Percentiles rank a stretch among this genome's conserved stretches.
phyloP scores from a whole-genome alignment of 1,139 yeast species.

The Suhomyces coccinellae region DNA sequence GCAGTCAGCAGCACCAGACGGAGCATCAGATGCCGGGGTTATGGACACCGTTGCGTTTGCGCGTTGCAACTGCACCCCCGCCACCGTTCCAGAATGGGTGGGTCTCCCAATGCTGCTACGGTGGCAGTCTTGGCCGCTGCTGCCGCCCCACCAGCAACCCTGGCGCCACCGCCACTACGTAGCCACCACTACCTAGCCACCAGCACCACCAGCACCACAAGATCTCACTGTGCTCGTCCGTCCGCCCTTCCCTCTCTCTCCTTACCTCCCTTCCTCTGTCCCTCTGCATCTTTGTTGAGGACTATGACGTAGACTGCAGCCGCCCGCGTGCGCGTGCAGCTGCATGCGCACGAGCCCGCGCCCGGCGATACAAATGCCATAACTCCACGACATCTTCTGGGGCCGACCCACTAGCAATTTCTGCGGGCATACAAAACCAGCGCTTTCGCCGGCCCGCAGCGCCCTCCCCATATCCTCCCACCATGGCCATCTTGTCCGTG shows the following conservation, averaged over 20 bases:
- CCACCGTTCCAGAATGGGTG: neutral
- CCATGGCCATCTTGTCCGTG: slow-evolving; percentile 2
- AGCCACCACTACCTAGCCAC: no score
- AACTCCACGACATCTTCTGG: neutral
- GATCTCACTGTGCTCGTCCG: no score
- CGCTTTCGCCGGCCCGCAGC: neutral
- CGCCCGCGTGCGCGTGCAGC: neutral
- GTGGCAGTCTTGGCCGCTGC: no score
- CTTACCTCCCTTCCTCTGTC: no score
- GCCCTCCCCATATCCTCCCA: neutral
- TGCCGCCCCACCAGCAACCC: no score
- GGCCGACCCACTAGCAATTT: neutral
- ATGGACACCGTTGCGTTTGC: neutral
- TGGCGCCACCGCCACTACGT: no score
- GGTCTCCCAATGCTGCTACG: no score
- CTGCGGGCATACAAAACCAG: no score
- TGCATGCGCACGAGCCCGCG: neutral
- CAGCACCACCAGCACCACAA: no score
- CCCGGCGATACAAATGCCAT: neutral
- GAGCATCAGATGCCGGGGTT: neutral
- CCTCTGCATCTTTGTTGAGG: no score
- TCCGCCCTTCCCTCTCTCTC: neutral
- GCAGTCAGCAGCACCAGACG: neutral
- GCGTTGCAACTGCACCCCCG: neutral
- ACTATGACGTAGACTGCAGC: neutral